Conservation (phyloP, 148 eudicot species). For the Vaccinium corymbosum region DNA sequence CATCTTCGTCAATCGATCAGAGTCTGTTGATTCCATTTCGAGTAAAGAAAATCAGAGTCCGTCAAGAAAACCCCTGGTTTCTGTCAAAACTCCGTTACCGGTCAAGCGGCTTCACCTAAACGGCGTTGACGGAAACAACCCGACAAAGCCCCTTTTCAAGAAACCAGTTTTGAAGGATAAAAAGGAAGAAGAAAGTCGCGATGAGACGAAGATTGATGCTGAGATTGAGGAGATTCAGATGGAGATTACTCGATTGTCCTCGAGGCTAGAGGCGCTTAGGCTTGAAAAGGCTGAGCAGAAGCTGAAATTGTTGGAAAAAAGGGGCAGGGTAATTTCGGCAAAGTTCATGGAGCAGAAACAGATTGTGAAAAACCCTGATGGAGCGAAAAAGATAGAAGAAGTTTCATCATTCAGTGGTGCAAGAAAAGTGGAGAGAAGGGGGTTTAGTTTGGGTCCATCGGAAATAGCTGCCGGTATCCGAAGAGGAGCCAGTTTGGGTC, state of each 20-base stretch:
- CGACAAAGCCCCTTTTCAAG: constrained; percentile 20
- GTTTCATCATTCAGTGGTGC: constrained; percentile 25
- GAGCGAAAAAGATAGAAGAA: constrained; percentile 43
- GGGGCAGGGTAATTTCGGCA: constrained; percentile 47
- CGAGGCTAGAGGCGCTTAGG: constrained; percentile 52
- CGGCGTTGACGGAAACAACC: constrained; percentile 20
- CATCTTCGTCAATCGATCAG: constrained; percentile 25
- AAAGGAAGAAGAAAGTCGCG: constrained; percentile 14
- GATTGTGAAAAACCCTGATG: constrained; percentile 25
- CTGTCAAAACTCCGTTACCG: constrained; percentile 23
- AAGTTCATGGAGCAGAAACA: constrained; percentile 67
- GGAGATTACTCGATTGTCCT: constrained; percentile 56
- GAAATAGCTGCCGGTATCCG: constrained; percentile 52
- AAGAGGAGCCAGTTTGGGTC: constrained; percentile 66
- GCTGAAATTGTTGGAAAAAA: constrained; percentile 42
- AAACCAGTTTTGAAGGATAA: constrained; percentile 2
- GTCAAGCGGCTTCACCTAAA: constrained; percentile 34
- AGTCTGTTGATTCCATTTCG: constrained; percentile 43
- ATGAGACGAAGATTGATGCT: constrained; percentile 50
- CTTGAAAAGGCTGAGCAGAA: constrained; percentile 54
- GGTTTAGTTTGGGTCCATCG: constrained; percentile 70
- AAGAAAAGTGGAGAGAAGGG: constrained; percentile 51
- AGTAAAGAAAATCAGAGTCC: constrained; percentile 60
- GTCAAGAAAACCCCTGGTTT: constrained; percentile 23
- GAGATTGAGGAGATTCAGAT: constrained; percentile 78